Conservation (phyloP, 2,329 filamentous ascomycete genomes). For the Talaromyces sp. region DNA sequence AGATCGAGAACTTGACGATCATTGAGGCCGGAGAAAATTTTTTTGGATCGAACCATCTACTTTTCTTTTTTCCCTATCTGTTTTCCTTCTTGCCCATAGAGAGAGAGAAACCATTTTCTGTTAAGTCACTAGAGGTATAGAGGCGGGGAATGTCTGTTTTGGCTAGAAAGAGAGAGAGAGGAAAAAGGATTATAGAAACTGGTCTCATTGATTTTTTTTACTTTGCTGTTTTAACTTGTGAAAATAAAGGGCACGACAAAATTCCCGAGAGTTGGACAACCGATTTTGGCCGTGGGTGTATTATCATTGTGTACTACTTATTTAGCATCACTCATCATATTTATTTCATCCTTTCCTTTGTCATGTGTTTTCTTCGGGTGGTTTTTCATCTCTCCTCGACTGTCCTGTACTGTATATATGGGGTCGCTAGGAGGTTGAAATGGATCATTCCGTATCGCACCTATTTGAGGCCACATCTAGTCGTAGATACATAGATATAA, state of each 20-base stretch:
- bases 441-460: background rate
- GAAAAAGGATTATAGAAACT: conserved; percentile 6
- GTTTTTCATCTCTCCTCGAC: background rate
- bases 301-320: conserved; percentile 14
- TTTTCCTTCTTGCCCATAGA: conserved; percentile 3
- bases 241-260: conserved; percentile 12
- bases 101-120: conserved; percentile 5
- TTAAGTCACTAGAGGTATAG: conserved; percentile 10
- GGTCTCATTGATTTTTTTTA: conserved; percentile 2
- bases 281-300: conserved; percentile 13
- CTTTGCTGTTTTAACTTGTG: background rate
- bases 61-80: background rate
- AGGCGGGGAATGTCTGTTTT: conserved; percentile 3
- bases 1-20: conserved; percentile 1
- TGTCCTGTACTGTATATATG: conserved; percentile 4
- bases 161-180: conserved; percentile 6
- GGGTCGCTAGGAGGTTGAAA: background rate
- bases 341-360: conserved; percentile 10
- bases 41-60: conserved; percentile 1
- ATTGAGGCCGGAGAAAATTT: background rate
- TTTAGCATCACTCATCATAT: conserved; percentile 14
- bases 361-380: background rate
- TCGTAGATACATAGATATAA: background rate
- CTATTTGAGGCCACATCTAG: too few species aligned
- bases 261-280: conserved; percentile 8